A percentile compares a stretch with the other conserved stretches of the same genome.
Conservation (phyloP, 257 asterid genomes). For the Solanum etuberosum region DNA sequence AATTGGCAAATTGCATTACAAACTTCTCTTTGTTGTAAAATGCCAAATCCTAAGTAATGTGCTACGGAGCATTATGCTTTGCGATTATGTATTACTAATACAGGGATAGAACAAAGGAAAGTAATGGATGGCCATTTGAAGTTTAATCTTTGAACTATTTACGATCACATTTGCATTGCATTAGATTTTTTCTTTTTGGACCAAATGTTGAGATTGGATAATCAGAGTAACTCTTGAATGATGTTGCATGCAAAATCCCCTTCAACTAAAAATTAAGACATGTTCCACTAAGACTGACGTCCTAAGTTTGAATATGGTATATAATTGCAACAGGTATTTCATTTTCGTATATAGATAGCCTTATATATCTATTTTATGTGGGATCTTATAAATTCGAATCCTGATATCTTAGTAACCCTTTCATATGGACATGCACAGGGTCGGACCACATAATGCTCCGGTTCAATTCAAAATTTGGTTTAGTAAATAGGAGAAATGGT, state of each 20-base stretch:
- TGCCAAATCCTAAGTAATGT: background rate
- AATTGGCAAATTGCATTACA: background rate
- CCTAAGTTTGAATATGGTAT: background rate
- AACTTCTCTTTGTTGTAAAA: background rate
- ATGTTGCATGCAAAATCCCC: background rate
- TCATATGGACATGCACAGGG: background rate
- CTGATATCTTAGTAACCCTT: background rate
- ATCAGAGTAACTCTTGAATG: background rate
- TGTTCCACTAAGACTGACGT: background rate
- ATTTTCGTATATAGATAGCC: background rate
- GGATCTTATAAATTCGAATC: background rate
- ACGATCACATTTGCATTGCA: background rate
- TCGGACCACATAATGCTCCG: background rate
- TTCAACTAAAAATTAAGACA: background rate
- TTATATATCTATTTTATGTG: background rate
- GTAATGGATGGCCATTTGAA: background rate
- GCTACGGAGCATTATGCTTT: background rate
- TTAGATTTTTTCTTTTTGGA: background rate
- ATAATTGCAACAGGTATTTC: background rate
- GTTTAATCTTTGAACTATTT: background rate
- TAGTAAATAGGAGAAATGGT: background rate
- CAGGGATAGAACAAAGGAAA: background rate
- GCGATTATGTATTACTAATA: background rate
- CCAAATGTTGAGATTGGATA: background rate
- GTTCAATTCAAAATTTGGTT: background rate